Evolutionary conservation across 208 protist species (phyloP), one percentile per base, ranked within the genome.

Genomic region (Leishmania arabica): DNA sequence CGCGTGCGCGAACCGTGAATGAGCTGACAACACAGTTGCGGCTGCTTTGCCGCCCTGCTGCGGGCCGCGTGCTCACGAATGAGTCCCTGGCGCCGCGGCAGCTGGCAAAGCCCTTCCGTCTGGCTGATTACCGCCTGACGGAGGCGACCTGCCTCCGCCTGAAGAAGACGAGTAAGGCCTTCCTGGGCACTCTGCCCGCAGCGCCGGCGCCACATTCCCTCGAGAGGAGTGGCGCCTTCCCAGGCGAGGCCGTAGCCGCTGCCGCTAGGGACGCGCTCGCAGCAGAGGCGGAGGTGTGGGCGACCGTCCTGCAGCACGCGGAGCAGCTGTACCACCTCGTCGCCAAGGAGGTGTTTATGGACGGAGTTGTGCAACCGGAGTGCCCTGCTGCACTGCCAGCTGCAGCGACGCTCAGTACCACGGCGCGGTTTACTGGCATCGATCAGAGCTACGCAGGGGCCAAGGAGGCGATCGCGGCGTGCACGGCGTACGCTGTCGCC

Each of bases 101-200:
- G 80, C 76, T 97, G 71, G 80, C 83, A 8, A 19, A 88, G 34
- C 91, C 91, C 40, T 84, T 95, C 64, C 86, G 88, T 31, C 78
- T 97, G 4, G 77, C 86, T 49, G 93, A 97, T 83, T 95, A 95
- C 78, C 87, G 88, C 40, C 87, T 94, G 3, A 49, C 90, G 4
- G 75, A 85, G 13, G 64, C 83, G 7, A 71, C 75, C 34, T 84
- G 85, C 58, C 54, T 51, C 11, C 82, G 82, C n/a, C 87, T 96
- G 56, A 76, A 89, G 11, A 73, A 81, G 37, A 82, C 86, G 37
- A 77, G 90, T 77, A 79, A 90, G 37, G 83, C 56, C 34, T 92
- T 86, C 74, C 53, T 54, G 42, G 58, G 72, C 37, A 9, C 66
- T 13, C 47, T 82, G 34, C 75, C 84, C 7, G 69, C 69, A 31